Evolutionary conservation across 2,329 filamentous ascomycete genomes (phyloP).

Genomic region (Alternaria ethzedia): DNA sequence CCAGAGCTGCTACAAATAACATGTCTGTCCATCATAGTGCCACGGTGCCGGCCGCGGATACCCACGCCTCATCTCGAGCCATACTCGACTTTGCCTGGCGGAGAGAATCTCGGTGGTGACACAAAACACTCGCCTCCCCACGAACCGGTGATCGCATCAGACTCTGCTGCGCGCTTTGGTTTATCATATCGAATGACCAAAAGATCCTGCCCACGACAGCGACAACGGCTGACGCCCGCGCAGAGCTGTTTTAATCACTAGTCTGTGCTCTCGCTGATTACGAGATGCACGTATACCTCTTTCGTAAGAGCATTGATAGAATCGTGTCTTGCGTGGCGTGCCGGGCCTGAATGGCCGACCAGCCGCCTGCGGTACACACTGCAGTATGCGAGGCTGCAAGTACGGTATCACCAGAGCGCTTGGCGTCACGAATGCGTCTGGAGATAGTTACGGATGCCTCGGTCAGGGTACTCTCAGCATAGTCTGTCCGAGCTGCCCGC

Average conservation of each 20-base stretch:
- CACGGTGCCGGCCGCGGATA: slow-evolving; percentile 45
- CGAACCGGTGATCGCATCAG: slow-evolving; percentile 21
- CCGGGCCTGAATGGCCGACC: slow-evolving; percentile 11
- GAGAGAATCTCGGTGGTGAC: slow-evolving; percentile 36
- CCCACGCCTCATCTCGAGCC: slow-evolving; percentile 30
- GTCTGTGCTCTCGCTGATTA: slow-evolving; percentile 31
- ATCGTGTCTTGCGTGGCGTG: slow-evolving; percentile 20
- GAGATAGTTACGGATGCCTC: slow-evolving; percentile 10
- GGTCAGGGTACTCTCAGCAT: slow-evolving; percentile 19
- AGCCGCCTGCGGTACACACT: slow-evolving; percentile 11
- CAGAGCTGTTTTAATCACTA: slow-evolving; percentile 24
- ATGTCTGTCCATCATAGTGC: slow-evolving; percentile 24
- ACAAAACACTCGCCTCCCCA: slow-evolving; percentile 32
- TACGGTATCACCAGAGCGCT: slow-evolving; percentile 8
- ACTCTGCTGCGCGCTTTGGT: slow-evolving; percentile 24
- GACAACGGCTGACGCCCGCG: slow-evolving; percentile 17
- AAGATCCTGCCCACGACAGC: slow-evolving; percentile 16
- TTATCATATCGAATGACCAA: slow-evolving; percentile 37
- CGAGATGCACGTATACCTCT: slow-evolving; percentile 30
- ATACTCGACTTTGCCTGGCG: slow-evolving; percentile 31
- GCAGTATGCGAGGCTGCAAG: slow-evolving; percentile 24
- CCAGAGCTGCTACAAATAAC: slow-evolving; percentile 1
- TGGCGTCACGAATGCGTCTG: slow-evolving; percentile 5
- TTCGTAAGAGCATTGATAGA: slow-evolving; percentile 34
- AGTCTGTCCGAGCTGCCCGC: slow-evolving; percentile 14